Evolutionary conservation across 192 early-diverging fungal genomes (phyloP).

Genomic region (Coemansia sp.): DNA sequence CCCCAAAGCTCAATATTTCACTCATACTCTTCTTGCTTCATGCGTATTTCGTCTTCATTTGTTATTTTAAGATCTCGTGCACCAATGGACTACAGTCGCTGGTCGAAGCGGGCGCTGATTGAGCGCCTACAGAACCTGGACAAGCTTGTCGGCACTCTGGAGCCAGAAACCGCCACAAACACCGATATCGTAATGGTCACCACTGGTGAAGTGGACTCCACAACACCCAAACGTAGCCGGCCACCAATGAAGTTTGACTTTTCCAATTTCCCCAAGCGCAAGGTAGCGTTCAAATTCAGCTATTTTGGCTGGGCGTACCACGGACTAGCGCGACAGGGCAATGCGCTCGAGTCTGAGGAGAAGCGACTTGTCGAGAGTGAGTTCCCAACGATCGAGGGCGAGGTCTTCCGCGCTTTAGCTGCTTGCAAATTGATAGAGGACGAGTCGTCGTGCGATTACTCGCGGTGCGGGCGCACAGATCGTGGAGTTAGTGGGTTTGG

Average conservation of each 20-base stretch:
- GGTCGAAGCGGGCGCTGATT: slow-evolving; percentile 61
- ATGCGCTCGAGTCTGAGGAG: slow-evolving; percentile 41
- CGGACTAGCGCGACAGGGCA: slow-evolving; percentile 78
- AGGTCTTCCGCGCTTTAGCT: slow-evolving; percentile 79
- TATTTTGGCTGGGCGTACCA: slow-evolving; percentile 92
- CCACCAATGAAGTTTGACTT: slow-evolving; percentile 67
- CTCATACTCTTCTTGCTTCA: not conserved
- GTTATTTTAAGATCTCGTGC: not conserved
- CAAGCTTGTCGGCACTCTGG: not conserved
- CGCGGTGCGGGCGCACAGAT: slow-evolving; percentile 84
- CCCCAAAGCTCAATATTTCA: not conserved
- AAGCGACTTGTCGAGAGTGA: slow-evolving; percentile 44
- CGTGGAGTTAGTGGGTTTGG: slow-evolving; percentile 89
- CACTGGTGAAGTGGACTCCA: slow-evolving; percentile 12
- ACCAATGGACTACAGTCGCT: slow-evolving; percentile 51
- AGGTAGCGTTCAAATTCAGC: slow-evolving; percentile 83
- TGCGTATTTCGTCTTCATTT: slow-evolving; percentile 6
- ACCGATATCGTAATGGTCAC: not conserved
- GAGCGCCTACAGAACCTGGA: slow-evolving; percentile 55
- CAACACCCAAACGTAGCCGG: slow-evolving; percentile 44
- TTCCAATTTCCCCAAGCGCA: slow-evolving; percentile 69
- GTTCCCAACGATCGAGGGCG: slow-evolving; percentile 78
- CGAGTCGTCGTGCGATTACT: slow-evolving; percentile 69
- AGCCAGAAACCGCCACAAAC: slow-evolving; percentile 2
- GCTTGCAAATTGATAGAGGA: slow-evolving; percentile 74